These are phyloP conservation scores for Colletotrichum tropicicola DNA, from an alignment of 2,329 filamentous ascomycete species.

Conservation along the genomic window DNA sequence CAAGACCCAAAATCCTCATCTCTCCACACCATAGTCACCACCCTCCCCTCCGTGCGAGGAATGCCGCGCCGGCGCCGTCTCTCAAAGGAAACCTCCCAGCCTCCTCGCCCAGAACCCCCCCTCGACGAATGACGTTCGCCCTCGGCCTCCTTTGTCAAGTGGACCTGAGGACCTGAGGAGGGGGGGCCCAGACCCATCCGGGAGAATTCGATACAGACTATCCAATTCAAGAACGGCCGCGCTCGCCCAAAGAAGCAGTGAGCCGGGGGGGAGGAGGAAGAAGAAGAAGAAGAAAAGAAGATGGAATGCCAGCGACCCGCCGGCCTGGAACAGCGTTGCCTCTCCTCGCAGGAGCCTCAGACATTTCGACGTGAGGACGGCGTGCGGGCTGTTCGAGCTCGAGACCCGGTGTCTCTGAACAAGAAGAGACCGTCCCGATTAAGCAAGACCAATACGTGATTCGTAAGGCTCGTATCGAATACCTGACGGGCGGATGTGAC, in stretches of 20 bases:
- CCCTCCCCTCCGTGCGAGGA: conserved; percentile 5
- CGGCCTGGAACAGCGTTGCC: not conserved
- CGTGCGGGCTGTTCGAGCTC: not conserved
- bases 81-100: not conserved
- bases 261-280: not conserved
- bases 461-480: conserved; percentile 1
- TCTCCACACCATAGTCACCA: not conserved
- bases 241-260: not conserved
- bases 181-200: not conserved
- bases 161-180: not conserved
- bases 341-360: conserved; percentile 1
- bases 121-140: not conserved
- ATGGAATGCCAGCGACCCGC: conserved; percentile 10
- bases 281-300: not conserved
- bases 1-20: not conserved
- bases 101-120: not conserved
- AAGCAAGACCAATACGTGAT: conserved; percentile 17
- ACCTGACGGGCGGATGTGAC: not conserved
- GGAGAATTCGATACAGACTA: conserved; percentile 11
- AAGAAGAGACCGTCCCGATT: not conserved
- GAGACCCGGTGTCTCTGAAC: conserved; percentile 10
- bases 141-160: not conserved
- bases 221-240: conserved; percentile 7
- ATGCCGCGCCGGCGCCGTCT: conserved; percentile 8
- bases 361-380: conserved; percentile 2